phyloP scores from a whole-genome alignment of 2,329 filamentous ascomycete species.

The Lasiodiplodia sp. region DNA sequence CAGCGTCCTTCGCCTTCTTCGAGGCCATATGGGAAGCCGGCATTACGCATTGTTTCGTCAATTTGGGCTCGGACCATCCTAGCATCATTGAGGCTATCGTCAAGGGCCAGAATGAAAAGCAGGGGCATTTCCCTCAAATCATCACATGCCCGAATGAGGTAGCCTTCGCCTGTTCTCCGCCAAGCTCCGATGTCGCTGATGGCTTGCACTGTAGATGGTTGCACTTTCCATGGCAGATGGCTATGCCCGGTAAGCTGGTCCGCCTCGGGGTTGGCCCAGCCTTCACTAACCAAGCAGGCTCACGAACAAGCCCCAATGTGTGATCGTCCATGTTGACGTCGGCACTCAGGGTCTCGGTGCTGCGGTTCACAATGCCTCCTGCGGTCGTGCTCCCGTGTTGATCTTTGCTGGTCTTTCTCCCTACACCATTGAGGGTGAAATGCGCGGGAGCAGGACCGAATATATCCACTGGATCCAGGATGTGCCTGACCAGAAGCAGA shows the following conservation, averaged over 20 bases:
- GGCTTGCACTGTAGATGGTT: slow-evolving; percentile 68
- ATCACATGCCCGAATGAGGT: slow-evolving; percentile 85
- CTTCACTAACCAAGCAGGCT: slow-evolving; percentile 49
- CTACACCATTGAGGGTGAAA: slow-evolving; percentile 78
- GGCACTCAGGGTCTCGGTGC: slow-evolving; percentile 80
- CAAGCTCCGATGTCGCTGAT: slow-evolving; percentile 8
- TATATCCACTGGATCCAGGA: slow-evolving; percentile 90
- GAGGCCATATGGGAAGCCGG: slow-evolving; percentile 75
- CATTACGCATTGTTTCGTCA: slow-evolving; percentile 63
- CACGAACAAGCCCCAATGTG: slow-evolving; percentile 73
- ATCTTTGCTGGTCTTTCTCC: slow-evolving; percentile 82
- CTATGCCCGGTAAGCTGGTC: slow-evolving; percentile 60
- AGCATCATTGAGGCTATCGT: slow-evolving; percentile 83
- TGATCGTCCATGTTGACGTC: slow-evolving; percentile 81
- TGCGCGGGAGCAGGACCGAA: slow-evolving; percentile 74
- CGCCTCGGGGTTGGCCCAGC: not conserved
- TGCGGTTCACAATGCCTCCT: slow-evolving; percentile 80
- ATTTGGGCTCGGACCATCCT: slow-evolving; percentile 75
- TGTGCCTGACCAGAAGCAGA: slow-evolving; percentile 80
- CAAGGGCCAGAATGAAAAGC: slow-evolving; percentile 72
- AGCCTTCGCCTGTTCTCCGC: slow-evolving; percentile 32
- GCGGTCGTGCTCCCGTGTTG: slow-evolving; percentile 75
- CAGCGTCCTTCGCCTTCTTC: slow-evolving; percentile 82
- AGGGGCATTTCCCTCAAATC: slow-evolving; percentile 68
- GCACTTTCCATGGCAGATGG: slow-evolving; percentile 86